phyloP scores from a whole-genome alignment of 495 filamentous ascomycete species.

The Penicillium mononematosum region DNA sequence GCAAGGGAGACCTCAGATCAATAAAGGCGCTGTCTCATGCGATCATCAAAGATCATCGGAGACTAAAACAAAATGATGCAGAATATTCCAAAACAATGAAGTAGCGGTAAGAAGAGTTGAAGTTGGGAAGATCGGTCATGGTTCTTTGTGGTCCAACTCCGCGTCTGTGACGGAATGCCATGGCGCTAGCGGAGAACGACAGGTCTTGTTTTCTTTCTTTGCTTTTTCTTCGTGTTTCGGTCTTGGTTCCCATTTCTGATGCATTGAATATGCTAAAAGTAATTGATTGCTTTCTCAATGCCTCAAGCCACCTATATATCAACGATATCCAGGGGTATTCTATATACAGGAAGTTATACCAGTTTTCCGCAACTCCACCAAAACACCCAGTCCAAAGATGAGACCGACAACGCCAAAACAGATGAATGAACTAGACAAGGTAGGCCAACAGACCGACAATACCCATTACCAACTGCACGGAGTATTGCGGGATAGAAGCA shows the following conservation, averaged over 20 bases:
- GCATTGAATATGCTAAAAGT: not conserved
- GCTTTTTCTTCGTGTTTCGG: not conserved
- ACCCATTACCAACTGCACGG: constrained; percentile 17
- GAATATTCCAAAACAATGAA: constrained; percentile 3
- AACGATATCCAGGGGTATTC: constrained; percentile 11
- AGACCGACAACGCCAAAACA: not conserved
- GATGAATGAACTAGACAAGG: constrained; percentile 14
- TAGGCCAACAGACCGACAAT: constrained; percentile 19
- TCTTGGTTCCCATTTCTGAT: not conserved
- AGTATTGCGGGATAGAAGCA: constrained; percentile 20
- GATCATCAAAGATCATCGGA: constrained; percentile 7
- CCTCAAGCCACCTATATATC: constrained; percentile 6
- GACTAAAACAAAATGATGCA: not conserved
- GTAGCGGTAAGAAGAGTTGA: constrained; percentile 5
- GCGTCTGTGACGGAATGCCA: not conserved
- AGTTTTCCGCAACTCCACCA: constrained; percentile 2
- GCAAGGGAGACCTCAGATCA: constrained; percentile 4
- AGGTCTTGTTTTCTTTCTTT: not conserved
- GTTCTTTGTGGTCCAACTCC: constrained; percentile 8
- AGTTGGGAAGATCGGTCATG: not conserved
- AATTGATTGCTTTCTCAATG: constrained; percentile 1
- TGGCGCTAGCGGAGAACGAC: not conserved
- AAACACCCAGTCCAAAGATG: not conserved
- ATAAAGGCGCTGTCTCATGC: constrained; percentile 5
- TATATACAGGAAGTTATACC: constrained; percentile 13